These are phyloP conservation scores for Aspergillus nanangensis DNA, from an alignment of 495 filamentous ascomycete species.

Conservation along the genomic window DNA sequence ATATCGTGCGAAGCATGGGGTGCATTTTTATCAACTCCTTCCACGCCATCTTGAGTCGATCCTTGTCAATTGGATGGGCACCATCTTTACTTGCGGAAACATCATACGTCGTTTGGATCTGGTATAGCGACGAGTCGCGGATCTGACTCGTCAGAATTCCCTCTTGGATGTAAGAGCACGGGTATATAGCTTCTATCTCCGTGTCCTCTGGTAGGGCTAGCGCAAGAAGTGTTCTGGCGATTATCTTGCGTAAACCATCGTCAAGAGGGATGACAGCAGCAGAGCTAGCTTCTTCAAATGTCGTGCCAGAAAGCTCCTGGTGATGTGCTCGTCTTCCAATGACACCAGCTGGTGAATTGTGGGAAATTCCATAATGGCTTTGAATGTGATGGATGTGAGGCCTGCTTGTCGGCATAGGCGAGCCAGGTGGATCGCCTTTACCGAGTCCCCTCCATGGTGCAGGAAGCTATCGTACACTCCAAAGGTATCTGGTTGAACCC, in stretches of 20 bases:
- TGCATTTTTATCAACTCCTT: neutral
- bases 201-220: neutral
- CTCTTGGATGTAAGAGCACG: neutral
- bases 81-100: neutral
- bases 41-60: neutral
- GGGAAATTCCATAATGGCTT: neutral
- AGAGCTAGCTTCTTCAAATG: neutral
- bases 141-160: neutral
- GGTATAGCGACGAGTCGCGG: neutral
- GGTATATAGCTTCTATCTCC: neutral
- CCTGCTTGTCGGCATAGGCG: neutral
- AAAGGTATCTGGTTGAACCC: neutral
- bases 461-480: conserved; percentile 1
- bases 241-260: neutral
- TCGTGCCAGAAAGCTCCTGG: neutral
- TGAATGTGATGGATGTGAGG: neutral
- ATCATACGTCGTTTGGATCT: neutral
- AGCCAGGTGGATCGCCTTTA: neutral
- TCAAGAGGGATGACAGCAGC: neutral
- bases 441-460: neutral
- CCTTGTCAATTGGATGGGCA: neutral
- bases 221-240: neutral
- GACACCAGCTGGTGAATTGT: neutral
- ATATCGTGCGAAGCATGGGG: neutral
- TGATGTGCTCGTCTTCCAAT: neutral